A percentile compares a stretch with the other conserved stretches of the same genome.
These are phyloP conservation scores for Neofusicoccum cordaticola DNA, from an alignment of 2,329 filamentous ascomycete species.

Conservation along the genomic window DNA sequence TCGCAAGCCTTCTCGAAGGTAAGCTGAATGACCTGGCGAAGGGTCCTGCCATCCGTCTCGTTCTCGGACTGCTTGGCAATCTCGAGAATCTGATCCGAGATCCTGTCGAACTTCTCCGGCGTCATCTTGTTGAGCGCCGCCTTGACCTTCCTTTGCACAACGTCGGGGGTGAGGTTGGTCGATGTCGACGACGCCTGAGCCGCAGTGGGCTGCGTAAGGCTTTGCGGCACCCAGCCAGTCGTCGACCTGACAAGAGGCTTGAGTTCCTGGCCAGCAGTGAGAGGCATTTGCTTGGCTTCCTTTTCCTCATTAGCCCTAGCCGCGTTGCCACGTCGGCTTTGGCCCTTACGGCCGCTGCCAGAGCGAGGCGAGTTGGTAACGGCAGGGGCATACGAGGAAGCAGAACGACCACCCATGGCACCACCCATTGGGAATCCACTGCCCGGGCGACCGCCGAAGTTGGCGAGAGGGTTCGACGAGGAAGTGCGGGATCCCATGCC, in stretches of 20 bases:
- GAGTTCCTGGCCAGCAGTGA: slow-evolving; percentile 78
- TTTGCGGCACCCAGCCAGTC: slow-evolving; percentile 88
- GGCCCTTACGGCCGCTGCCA: slow-evolving; percentile 61
- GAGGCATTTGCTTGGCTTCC: slow-evolving; percentile 82
- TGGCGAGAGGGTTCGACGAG: slow-evolving; percentile 53
- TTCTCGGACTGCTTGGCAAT: slow-evolving; percentile 96
- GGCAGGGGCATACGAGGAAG: slow-evolving; percentile 57
- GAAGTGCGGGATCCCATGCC: slow-evolving; percentile 24
- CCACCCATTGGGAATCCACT: slow-evolving; percentile 60
- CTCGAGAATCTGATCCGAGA: slow-evolving; percentile 85
- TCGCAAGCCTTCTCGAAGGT: slow-evolving; percentile 99
- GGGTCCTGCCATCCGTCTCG: slow-evolving; percentile 86
- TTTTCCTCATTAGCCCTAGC: slow-evolving; percentile 61
- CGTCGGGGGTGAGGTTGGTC: slow-evolving; percentile 72
- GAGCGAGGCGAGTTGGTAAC: slow-evolving; percentile 68
- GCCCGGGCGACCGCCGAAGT: slow-evolving; percentile 58
- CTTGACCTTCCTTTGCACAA: slow-evolving; percentile 99
- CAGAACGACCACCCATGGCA: slow-evolving; percentile 59
- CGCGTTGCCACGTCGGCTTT: slow-evolving; percentile 50
- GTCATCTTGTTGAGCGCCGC: slow-evolving; percentile 99
- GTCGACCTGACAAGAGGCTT: slow-evolving; percentile 71
- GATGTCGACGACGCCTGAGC: slow-evolving; percentile 39
- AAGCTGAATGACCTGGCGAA: slow-evolving; percentile 96
- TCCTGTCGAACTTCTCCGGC: slow-evolving; percentile 96
- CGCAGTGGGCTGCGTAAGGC: slow-evolving; percentile 53